Base-by-base conservation (phyloP, 2,329 filamentous ascomycete species). In the Colletotrichum paranaense region DNA sequence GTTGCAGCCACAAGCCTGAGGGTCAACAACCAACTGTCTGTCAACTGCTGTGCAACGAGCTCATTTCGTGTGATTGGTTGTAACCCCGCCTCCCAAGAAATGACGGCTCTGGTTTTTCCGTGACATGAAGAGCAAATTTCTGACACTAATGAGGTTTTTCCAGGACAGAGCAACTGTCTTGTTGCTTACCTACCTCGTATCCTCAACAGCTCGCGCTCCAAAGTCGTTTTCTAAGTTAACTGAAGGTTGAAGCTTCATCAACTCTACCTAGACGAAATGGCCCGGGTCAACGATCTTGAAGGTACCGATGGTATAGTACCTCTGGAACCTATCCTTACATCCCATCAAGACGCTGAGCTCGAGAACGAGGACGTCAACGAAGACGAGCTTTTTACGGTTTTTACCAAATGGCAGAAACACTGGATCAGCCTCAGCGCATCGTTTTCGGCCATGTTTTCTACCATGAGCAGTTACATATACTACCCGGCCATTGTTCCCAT, bases 401-500 rank as follows among this genome's bases (percentile, higher is more conserved):
- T 49, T 19, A n/a, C 46, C 19, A 49, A 49, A 19, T 11, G 46
- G n/a, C 46, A 49, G 46, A 58, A 58, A 24, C 55, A 32, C 55
- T 32, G 24, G 12, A 26, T 58, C 8, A 16, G 24, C 14, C 55
- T 58, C 55, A 32, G 16, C 11, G 55, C 55, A 32, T 58, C 24
- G 3, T 58, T 58, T 3, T 35, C 5, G 11, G 24, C 49, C 52
- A 30, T 62, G 84, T 82, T 84, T 74, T 84, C 83, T 0, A 81
- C 81, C 2, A 82, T 84, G 55, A 79, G 81, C 0, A 82, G 81
- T 7, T 81, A 86, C 57, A 88, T 88, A 2, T 89, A 88, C 78
- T 87, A 87, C 62, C 87, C 86, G 1, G 85, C 86, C 0, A 80
- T 88, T 16, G 81, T 82, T 9, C 80, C 82, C 2, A 81, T 88